Evolutionary conservation across 1,284 basidiomycete species (phyloP).

Genomic region (Trametes pubescens): DNA sequence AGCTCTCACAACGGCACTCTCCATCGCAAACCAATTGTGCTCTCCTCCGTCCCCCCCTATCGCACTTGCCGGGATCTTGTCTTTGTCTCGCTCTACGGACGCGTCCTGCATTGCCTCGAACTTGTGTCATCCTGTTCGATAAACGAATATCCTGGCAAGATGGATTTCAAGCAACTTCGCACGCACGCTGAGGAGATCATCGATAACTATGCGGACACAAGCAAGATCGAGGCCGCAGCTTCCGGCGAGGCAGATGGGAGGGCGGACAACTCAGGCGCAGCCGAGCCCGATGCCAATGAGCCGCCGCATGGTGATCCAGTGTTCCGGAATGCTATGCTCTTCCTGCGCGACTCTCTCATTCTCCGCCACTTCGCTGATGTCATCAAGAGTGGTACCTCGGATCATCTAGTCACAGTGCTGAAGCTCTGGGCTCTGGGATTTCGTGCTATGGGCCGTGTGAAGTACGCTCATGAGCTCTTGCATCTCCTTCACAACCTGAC

Average conservation of each 20-base stretch:
- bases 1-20: constrained; percentile 44
- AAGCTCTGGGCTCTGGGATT: background rate
- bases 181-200: too few relatives aligned
- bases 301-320: background rate
- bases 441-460: background rate
- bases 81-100: constrained; percentile 47
- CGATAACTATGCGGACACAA: too few relatives aligned
- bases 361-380: background rate
- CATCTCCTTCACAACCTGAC: too few relatives aligned
- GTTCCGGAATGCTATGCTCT: background rate
- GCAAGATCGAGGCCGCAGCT: too few relatives aligned
- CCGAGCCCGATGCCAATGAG: too few relatives aligned
- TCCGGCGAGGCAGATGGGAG: too few relatives aligned
- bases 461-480: background rate
- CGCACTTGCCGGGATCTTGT: constrained; percentile 46
- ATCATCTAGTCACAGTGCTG: background rate
- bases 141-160: too few relatives aligned
- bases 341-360: background rate
- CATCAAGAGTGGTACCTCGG: background rate
- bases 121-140: too few relatives aligned
- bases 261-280: too few relatives aligned
- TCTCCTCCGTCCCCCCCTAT: constrained; percentile 45
- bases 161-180: too few relatives aligned
- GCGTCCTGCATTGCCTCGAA: constrained; percentile 47
- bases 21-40: constrained; percentile 44